phyloP scores from a whole-genome alignment of 768 basidiomycete genomes.

The Boletus pseudopeckii region DNA sequence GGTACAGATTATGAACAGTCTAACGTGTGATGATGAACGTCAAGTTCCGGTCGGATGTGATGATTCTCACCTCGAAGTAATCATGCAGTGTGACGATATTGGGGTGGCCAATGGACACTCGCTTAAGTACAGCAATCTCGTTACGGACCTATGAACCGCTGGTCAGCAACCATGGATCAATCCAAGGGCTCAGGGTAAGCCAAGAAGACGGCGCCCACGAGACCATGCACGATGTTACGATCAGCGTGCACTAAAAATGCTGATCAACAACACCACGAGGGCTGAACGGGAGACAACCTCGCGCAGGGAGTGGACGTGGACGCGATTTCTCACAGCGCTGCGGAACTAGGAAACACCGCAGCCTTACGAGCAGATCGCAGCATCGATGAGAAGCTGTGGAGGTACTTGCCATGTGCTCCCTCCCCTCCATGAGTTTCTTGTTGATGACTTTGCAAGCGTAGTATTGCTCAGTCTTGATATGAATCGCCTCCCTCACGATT shows the following conservation, averaged over 20 bases:
- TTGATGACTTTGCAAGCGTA: slow-evolving; percentile 99
- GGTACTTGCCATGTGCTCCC: slow-evolving; percentile 88
- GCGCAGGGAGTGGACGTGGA: slow-evolving; percentile 2
- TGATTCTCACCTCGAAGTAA: slow-evolving; percentile 77
- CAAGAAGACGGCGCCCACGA: not conserved
- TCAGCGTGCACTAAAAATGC: slow-evolving; percentile 8
- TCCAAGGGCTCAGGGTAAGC: slow-evolving; percentile 16
- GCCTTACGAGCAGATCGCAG: slow-evolving; percentile 2
- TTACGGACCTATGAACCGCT: slow-evolving; percentile 72
- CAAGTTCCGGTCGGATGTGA: not conserved
- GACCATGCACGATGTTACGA: slow-evolving; percentile 6
- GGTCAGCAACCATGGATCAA: slow-evolving; percentile 8
- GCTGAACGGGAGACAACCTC: not conserved
- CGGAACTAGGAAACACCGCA: not conserved
- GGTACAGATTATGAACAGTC: slow-evolving; percentile 91
- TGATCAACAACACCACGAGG: slow-evolving; percentile 9
- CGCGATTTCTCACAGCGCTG: slow-evolving; percentile 2
- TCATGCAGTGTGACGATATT: slow-evolving; percentile 95
- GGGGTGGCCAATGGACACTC: slow-evolving; percentile 81
- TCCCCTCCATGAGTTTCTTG: slow-evolving; percentile 97
- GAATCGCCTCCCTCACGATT: slow-evolving; percentile 93
- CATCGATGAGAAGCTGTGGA: slow-evolving; percentile 4
- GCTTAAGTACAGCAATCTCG: slow-evolving; percentile 93
- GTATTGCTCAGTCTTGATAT: slow-evolving; percentile 89
- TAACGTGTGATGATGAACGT: slow-evolving; percentile 26